Conservation (phyloP, 192 early-diverging fungal genomes). For the Funneliformis mosseae region DNA sequence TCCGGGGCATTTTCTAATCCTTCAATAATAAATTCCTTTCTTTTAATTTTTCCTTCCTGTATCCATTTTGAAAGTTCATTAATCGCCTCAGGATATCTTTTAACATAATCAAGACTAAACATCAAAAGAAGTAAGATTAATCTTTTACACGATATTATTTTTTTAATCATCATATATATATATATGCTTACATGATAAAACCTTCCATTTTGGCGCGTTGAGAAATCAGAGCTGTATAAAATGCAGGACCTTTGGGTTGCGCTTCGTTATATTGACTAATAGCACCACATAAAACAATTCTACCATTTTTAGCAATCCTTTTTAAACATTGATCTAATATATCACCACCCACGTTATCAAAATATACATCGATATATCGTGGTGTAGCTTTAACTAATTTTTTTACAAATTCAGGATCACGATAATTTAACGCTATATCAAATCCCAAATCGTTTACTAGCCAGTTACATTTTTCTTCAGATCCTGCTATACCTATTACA, state of each 20-base stretch:
- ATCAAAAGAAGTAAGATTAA: not conserved
- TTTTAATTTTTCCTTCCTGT: constrained; percentile 49
- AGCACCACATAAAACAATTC: constrained; percentile 56
- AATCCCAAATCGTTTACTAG: constrained; percentile 52
- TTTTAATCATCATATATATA: not conserved
- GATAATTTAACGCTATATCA: constrained; percentile 58
- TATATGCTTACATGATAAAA: constrained; percentile 44
- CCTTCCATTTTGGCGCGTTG: constrained; percentile 56
- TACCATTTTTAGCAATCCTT: constrained; percentile 47
- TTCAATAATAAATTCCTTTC: constrained; percentile 43
- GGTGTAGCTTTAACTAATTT: constrained; percentile 45
- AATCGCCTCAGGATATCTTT: constrained; percentile 43
- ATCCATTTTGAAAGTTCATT: constrained; percentile 51
- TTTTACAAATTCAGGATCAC: constrained; percentile 45
- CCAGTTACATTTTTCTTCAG: constrained; percentile 54
- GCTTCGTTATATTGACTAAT: constrained; percentile 53
- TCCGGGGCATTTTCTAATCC: constrained; percentile 57
- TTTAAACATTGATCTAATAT: constrained; percentile 50
- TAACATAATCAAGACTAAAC: constrained; percentile 40
- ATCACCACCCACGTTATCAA: constrained; percentile 60
- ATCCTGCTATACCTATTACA: constrained; percentile 59
- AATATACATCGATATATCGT: constrained; percentile 54
- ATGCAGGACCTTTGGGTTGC: constrained; percentile 43
- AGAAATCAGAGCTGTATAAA: constrained; percentile 49
- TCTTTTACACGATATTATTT: too few species aligned